Percentiles rank a stretch among this genome's conserved stretches.
phyloP scores from a whole-genome alignment of 306 rosid genomes.

The Echinosophora koreensis region DNA sequence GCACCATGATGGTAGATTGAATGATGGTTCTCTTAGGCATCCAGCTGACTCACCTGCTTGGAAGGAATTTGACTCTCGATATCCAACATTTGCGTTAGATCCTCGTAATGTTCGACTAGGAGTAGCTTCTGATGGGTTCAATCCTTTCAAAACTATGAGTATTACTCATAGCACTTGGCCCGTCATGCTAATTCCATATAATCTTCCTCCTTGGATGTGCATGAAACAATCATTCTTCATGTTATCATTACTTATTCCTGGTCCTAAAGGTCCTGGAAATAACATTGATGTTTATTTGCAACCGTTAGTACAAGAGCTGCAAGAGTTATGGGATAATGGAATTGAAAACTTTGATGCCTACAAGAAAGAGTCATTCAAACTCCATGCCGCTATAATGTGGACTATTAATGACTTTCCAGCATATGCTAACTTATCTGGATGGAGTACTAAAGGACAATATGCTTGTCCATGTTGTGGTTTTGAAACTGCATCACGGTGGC shows the following conservation, averaged over 20 bases:
- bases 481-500: neutral
- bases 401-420: no score
- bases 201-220: neutral
- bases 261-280: neutral
- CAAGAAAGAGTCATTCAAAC: slow-evolving; percentile 10
- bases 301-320: neutral
- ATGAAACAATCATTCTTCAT: neutral
- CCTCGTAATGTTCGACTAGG: neutral
- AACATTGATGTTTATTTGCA: neutral
- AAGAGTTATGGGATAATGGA: neutral
- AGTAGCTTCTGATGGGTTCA: neutral
- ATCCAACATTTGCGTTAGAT: slow-evolving; percentile 1
- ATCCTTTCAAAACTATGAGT: neutral
- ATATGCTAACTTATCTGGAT: neutral
- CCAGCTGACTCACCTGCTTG: neutral
- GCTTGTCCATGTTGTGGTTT: slow-evolving; percentile 6
- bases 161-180: neutral
- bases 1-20: neutral
- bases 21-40: neutral
- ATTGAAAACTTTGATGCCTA: neutral
- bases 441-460: neutral
- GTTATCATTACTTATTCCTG: neutral
- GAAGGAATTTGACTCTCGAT: neutral
- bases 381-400: neutral
- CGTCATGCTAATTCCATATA: neutral